phyloP scores from a whole-genome alignment of 768 basidiomycete species.

The Suillus occidentalis region DNA sequence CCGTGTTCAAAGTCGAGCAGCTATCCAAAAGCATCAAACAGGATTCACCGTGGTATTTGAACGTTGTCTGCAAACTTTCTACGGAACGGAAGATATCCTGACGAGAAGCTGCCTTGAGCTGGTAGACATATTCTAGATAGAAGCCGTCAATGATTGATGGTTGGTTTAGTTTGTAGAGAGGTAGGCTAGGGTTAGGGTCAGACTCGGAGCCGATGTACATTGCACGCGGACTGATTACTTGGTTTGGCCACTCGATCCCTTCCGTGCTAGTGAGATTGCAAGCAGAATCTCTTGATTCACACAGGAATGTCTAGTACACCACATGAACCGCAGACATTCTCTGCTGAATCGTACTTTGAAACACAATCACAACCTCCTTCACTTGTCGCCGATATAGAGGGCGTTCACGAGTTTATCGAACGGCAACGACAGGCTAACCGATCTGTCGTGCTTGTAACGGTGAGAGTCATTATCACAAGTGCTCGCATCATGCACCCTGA shows the following conservation, averaged over 20 bases:
- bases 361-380: slow-evolving; percentile 79
- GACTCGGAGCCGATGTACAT: background rate
- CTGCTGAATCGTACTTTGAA: slow-evolving; percentile 87
- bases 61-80: background rate
- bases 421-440: slow-evolving; percentile 63
- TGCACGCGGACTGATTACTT: background rate
- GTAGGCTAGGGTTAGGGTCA: background rate
- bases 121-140: background rate
- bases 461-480: slow-evolving; percentile 40
- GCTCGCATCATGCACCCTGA: slow-evolving; percentile 7
- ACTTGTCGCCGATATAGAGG: slow-evolving; percentile 65
- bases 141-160: background rate
- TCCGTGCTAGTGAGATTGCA: background rate
- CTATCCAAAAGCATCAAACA: background rate
- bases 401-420: slow-evolving; percentile 67
- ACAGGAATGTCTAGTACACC: slow-evolving; percentile 19
- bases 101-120: background rate
- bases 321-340: slow-evolving; percentile 47
- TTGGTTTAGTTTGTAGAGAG: too few relatives aligned
- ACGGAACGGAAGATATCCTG: background rate
- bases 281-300: background rate
- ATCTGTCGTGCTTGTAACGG: slow-evolving; percentile 92
- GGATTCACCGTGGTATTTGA: background rate
- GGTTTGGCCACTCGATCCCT: background rate
- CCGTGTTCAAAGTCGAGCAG: background rate